These are phyloP conservation scores for Rozella allomycis DNA, from an alignment of 371 early-diverging fungal genomes.

Conservation along the genomic window DNA sequence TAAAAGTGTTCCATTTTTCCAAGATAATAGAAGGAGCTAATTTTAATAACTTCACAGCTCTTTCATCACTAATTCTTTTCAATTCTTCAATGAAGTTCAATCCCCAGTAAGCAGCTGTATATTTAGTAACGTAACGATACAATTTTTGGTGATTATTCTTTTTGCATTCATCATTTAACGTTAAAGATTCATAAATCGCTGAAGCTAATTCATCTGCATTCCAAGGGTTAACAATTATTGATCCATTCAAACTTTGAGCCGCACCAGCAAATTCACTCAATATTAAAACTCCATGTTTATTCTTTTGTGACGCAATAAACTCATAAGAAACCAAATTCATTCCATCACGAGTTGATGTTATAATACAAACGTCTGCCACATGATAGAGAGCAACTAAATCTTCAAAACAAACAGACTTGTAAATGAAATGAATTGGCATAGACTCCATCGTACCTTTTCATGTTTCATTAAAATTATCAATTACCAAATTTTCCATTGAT, in stretches of 20 bases:
- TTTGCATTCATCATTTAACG: constrained; percentile 60
- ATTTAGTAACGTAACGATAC: constrained; percentile 76
- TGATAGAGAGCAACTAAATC: constrained; percentile 92
- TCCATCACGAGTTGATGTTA: constrained; percentile 95
- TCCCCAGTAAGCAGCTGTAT: constrained; percentile 98
- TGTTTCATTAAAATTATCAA: constrained; percentile 9
- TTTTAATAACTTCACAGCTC: constrained; percentile 26
- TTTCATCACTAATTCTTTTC: constrained; percentile 6
- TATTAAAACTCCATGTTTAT: constrained; percentile 81
- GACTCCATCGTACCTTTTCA: constrained; percentile 54
- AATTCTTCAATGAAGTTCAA: constrained; percentile 72
- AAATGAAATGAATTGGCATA: constrained; percentile 91
- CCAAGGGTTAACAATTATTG: constrained; percentile 96
- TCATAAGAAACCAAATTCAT: constrained; percentile 99
- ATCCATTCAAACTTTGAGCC: constrained; percentile 87
- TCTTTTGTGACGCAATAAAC: constrained; percentile 87
- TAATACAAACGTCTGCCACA: constrained; percentile 82
- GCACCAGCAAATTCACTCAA: constrained; percentile 98
- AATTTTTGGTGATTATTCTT: constrained; percentile 71
- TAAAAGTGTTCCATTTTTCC: constrained; percentile 6
- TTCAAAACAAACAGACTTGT: constrained; percentile 82
- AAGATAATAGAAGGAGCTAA: constrained; percentile 10
- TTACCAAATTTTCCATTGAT: constrained; percentile 71
- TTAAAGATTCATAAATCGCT: constrained; percentile 74
- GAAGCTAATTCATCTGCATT: constrained; percentile 84